Evolutionary conservation across 2,329 filamentous ascomycete species (phyloP), one percentile per base, ranked within the genome.

Genomic region (Fusarium nanum): DNA sequence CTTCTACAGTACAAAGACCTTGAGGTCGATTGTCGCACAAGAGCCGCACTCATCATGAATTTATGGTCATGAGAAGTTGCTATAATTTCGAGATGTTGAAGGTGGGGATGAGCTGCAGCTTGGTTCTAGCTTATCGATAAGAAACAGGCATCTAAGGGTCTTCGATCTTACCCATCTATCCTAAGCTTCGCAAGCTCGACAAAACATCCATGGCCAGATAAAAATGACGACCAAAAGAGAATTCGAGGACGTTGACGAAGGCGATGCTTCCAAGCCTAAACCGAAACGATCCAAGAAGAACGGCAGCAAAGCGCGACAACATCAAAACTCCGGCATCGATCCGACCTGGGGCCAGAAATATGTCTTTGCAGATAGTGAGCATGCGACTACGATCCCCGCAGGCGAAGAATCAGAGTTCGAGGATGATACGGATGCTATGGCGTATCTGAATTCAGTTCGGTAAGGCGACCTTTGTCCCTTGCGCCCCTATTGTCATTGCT

Each of bases 371-470:
- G 86, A 86, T n/a, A 79, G 88, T 16, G 86, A 88, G 47, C 83
- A 85, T 64, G 70, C 78, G n/a, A 79, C 81, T 6, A 83, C 82
- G 4, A 79, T 81, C 42, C 78, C 82, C 6, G 80, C 77, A 12
- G 86, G 87, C 50, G 86, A 88, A 41, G 89, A 91, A 62, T 80
- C 90, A 2, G 89, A 91, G 58, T 92, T 91, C 71, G 90, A 91
- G 49, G 89, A 91, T 50, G 87, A 90, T 56, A 82, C 84, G 32
- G 89, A 92, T 78, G 91, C 91, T 2, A 81, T 93, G 74, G 89
- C 88, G 54, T 94, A 94, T 80, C 79, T 94, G 64, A 85, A 84
- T 72, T 88, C 90, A 78, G 91, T 93, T 59, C 86, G 91, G 91
- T 93, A 83, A 28, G 23, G n/a, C 18, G 7, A 18, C n/a, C 18